Evolutionary conservation across 2,329 filamentous ascomycete genomes (phyloP), one percentile per base, ranked within the genome.

Genomic region (Trichoderma polysporum): DNA sequence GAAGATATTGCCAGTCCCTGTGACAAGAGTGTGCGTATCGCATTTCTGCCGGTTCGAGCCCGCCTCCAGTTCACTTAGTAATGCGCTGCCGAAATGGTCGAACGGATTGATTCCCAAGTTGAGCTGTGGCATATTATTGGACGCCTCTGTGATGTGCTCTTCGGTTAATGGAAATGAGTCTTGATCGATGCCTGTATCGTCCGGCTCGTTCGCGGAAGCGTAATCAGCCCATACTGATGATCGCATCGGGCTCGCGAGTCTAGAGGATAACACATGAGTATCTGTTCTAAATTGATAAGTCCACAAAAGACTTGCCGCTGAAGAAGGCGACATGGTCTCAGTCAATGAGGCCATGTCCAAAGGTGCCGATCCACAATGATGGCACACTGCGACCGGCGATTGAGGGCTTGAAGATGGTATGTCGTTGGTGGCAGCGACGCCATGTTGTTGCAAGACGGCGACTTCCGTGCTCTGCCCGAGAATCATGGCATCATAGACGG

Each of bases 261-360:
- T 64, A 53, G 37, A 56, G 37, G 50, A 64, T 33, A 53, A 31
- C 22, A 50, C 50, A 64, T 64, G 15, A 64, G 60, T 35, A 64
- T 54, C 60, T 64, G 37, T 64, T 64, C 60, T 39, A 33, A 45
- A 50, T 31, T 25, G 19, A 31, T 27, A 25, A 64, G 60, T 54
- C 60, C 50, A 35, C 60, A 47, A 27, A 47, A 47, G 60, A 64
- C 60, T 64, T 64, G 60, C 60, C 60, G 49, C 35, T 54, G 60
- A 64, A 35, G 39, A 31, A 47, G 60, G 25, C 49, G 49, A 54
- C 50, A 64, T 39, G 60, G 39, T 50, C 27, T 49, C 37, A 9
- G 49, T 22, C 12, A 47, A 19, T 13, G 37, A 12, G 49, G 50
- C 50, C 50, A 33, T 33, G 50, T 64, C 60, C 15, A 45, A n/a